Conservation (phyloP, 2,329 filamentous ascomycete species). For the Diplodia scrobiculata region DNA sequence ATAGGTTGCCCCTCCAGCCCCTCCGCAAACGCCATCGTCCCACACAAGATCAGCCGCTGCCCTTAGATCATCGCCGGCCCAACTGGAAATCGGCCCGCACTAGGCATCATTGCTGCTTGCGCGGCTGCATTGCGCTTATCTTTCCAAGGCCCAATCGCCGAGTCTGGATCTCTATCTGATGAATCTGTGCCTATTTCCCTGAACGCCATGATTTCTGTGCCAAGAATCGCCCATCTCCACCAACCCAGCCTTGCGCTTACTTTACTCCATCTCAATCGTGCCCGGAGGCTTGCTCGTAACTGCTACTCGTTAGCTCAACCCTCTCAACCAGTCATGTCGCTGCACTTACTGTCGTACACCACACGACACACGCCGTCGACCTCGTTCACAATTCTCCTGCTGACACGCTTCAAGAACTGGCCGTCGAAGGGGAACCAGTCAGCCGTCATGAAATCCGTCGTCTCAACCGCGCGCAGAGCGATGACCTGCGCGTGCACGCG, state of each 20-base stretch:
- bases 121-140: conserved; percentile 9
- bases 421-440: conserved; percentile 68
- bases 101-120: conserved; percentile 16
- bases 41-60: conserved; percentile 20
- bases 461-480: conserved; percentile 63
- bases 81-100: conserved; percentile 10
- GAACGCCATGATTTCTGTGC: conserved; percentile 25
- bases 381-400: conserved; percentile 71
- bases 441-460: conserved; percentile 73
- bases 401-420: conserved; percentile 66
- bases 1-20: conserved; percentile 8
- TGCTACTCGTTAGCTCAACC: conserved; percentile 35
- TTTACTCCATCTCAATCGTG: conserved; percentile 77
- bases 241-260: conserved; percentile 46
- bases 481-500: conserved; percentile 66
- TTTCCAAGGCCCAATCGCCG: neutral
- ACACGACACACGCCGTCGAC: conserved; percentile 72
- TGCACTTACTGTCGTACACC: conserved; percentile 64
- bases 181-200: conserved; percentile 4
- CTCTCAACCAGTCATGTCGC: conserved; percentile 17
- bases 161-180: conserved; percentile 5
- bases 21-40: conserved; percentile 20
- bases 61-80: conserved; percentile 11
- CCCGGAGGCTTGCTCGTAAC: conserved; percentile 68
- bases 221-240: conserved; percentile 4